Evolutionary conservation across 2,329 filamentous ascomycete species (phyloP), one percentile per base, ranked within the genome.

Genomic region (Fusarium avenaceum): DNA sequence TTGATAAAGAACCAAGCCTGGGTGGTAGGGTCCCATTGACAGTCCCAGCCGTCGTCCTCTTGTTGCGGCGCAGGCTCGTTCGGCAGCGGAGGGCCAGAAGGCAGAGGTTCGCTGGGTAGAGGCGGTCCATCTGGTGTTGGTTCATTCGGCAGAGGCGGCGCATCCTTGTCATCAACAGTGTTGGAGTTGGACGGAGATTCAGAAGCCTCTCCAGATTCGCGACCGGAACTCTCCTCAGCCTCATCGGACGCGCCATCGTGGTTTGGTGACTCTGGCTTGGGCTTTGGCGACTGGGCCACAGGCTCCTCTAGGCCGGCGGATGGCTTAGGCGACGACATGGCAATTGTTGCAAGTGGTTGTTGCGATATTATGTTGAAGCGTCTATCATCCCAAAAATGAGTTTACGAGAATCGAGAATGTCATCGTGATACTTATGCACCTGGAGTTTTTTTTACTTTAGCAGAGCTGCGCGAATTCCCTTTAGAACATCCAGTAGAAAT

Each of bases 1-100:
- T 97, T 97, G 83, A 90, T 89, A 80, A 96, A 97, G 81, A 93
- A 96, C 81, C 89, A 97, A 6, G 88, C 85, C 67, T 90, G 86
- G 3, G 86, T 84, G 51, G 78, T 84, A 24, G 86, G 80, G 72
- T 96, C 93, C 92, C 92, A 96, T 60, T 92, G 84, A 35, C 89
- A 89, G 61, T 92, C 89, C 94, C 94, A 97, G 61, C 94, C 94
- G 72, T 90, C 88, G 63, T 90, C 87, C 76, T 90, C 87, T 59
- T 90, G 85, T 53, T 84, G 65, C 74, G 84, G 80, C 49, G 76
- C 72, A 15, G 80, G 78, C 59, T 84, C 83, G 45, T 76, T 72
- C 4, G 82, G 83, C 8, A 85, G 72, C 1, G 82, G 82, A 5
- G 82, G 82, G 14, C 70, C 76, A 42, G 62, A 61, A 32, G 71